Percentiles rank a stretch among this genome's conserved stretches.
Evolutionary conservation across 805 yeast species (phyloP).

Genomic region (Candida hungchunana): DNA sequence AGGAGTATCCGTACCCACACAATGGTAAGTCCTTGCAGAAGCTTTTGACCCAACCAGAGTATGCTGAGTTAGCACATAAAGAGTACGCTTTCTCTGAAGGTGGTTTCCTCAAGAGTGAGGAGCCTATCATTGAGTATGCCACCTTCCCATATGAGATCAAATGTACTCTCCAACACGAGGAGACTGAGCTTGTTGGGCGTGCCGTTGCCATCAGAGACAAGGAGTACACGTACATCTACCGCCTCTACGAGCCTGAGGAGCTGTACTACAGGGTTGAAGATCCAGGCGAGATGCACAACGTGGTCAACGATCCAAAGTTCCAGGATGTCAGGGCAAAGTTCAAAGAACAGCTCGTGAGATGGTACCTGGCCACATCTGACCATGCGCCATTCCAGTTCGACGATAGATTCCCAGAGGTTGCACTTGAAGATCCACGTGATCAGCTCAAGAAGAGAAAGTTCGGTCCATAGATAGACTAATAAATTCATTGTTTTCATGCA

Average conservation of each 20-base stretch:
- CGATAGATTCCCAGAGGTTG: neutral
- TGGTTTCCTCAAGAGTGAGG: neutral
- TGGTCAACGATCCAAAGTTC: neutral
- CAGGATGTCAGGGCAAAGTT: neutral
- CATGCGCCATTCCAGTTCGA: neutral
- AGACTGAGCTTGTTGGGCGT: slow-evolving; percentile 1
- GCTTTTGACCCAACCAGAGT: neutral
- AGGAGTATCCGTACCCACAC: neutral
- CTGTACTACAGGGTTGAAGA: neutral
- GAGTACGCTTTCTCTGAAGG: slow-evolving; percentile 1
- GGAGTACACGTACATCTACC: neutral
- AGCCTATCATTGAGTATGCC: neutral
- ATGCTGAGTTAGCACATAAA: neutral
- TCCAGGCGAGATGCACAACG: slow-evolving; percentile 1
- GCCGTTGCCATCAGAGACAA: neutral
- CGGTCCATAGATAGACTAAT: no score
- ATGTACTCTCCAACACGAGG: neutral
- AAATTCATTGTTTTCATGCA: no score
- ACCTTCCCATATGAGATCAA: neutral
- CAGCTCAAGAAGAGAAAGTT: neutral
- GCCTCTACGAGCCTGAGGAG: neutral
- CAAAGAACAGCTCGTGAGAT: neutral
- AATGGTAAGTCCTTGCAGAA: neutral
- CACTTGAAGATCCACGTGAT: neutral
- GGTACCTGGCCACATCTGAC: neutral